phyloP scores from a whole-genome alignment of 495 filamentous ascomycete species.

The Melanomma pulvis-pyrius region DNA sequence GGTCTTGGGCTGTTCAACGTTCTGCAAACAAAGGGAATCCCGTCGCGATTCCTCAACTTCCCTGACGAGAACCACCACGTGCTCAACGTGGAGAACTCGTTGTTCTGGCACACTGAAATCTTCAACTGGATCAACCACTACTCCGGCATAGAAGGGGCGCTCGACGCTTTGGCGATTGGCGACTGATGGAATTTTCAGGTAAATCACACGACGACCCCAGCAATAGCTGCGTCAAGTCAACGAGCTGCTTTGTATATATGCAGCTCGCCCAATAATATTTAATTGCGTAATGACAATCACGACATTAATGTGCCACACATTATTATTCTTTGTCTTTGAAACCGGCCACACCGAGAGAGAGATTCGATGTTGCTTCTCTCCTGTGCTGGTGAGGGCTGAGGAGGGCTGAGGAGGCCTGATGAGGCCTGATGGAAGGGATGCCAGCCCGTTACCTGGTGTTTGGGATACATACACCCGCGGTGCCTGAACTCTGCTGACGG shows the following conservation, averaged over 20 bases:
- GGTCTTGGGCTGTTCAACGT: constrained; percentile 54
- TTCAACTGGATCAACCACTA: constrained; percentile 56
- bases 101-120: constrained; percentile 55
- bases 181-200: constrained; percentile 6
- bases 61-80: constrained; percentile 59
- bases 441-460: constrained; percentile 1
- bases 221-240: neutral
- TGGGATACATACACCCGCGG: neutral
- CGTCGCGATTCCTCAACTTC: constrained; percentile 59
- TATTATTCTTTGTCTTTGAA: neutral
- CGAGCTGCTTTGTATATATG: too few relatives aligned
- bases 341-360: too few relatives aligned
- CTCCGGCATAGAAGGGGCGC: constrained; percentile 32
- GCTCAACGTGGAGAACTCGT: constrained; percentile 48
- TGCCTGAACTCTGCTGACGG: too few relatives aligned
- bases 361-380: neutral
- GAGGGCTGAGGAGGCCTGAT: too few relatives aligned
- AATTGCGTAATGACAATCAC: neutral
- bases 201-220: too few relatives aligned
- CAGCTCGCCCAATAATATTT: too few relatives aligned
- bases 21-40: constrained; percentile 53
- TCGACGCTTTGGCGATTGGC: constrained; percentile 28
- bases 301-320: neutral
- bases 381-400: neutral
- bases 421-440: neutral